A percentile compares a stretch with the other conserved stretches of the same genome.
Conservation (phyloP, 345 rosid species). For the Iberis pinnata region DNA sequence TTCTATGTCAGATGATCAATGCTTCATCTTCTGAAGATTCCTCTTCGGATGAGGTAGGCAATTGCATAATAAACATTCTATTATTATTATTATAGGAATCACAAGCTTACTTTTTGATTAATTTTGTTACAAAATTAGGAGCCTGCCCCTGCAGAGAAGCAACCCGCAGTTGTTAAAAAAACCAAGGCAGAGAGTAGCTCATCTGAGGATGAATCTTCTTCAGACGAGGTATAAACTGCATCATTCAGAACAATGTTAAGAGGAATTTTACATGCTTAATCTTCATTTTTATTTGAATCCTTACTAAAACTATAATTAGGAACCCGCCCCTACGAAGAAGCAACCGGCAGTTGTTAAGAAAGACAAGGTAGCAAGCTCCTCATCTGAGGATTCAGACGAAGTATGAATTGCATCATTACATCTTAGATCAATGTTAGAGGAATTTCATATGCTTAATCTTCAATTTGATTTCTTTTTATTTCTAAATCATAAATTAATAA, state of each 20-base stretch:
- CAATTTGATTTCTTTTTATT: no score
- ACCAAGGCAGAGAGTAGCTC: constrained; percentile 30
- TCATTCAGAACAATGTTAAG: no score
- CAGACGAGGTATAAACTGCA: constrained; percentile 26
- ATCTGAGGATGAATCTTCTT: constrained; percentile 26
- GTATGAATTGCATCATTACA: no score
- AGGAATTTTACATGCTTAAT: neutral
- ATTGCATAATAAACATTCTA: neutral
- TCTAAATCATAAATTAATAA: no score
- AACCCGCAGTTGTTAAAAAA: constrained; percentile 11
- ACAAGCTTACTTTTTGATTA: neutral
- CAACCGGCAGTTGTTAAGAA: constrained; percentile 23
- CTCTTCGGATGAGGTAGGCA: constrained; percentile 34
- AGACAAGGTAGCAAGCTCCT: no score
- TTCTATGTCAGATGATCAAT: no score
- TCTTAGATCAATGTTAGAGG: no score
- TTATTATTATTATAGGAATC: neutral
- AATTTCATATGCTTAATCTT: no score
- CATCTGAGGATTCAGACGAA: no score
- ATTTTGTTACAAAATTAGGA: constrained; percentile 14
- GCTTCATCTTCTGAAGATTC: no score
- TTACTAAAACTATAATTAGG: neutral
- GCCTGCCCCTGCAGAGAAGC: constrained; percentile 10
- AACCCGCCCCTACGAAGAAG: neutral
- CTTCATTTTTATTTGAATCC: neutral